Evolutionary conservation across 768 basidiomycete species (phyloP).

Genomic region (Crepidotus variabilis): DNA sequence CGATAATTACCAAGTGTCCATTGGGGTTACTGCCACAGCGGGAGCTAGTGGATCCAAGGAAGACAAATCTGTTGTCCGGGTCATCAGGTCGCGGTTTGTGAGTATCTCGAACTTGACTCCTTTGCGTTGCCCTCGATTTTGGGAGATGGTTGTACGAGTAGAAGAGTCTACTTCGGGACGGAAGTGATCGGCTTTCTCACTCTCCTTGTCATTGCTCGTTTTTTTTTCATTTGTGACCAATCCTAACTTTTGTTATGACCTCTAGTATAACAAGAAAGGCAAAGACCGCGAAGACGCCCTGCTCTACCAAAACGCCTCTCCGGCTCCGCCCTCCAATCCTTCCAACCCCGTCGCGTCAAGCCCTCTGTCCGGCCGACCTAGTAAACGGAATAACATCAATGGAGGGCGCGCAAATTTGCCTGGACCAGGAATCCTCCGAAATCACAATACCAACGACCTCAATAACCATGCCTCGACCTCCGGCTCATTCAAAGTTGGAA

Average conservation of each 20-base stretch:
- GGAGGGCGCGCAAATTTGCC: not conserved
- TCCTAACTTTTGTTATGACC: not conserved
- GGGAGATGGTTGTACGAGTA: too few species aligned
- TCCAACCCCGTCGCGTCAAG: slow-evolving; percentile 16
- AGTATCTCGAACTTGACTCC: slow-evolving; percentile 12
- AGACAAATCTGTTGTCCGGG: slow-evolving; percentile 49
- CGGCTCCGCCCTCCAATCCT: slow-evolving; percentile 1
- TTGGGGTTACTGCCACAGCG: slow-evolving; percentile 15
- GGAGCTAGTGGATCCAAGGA: slow-evolving; percentile 16
- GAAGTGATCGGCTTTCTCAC: too few species aligned
- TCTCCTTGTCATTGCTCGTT: too few species aligned
- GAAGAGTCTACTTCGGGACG: too few species aligned
- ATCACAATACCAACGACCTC: slow-evolving; percentile 14
- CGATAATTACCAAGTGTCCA: slow-evolving; percentile 27
- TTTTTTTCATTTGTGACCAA: not conserved
- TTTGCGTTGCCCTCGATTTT: not conserved
- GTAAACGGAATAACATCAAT: not conserved
- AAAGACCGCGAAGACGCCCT: slow-evolving; percentile 45
- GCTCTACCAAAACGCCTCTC: slow-evolving; percentile 4
- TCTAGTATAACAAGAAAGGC: slow-evolving; percentile 57
- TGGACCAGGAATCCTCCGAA: slow-evolving; percentile 24
- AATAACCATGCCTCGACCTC: slow-evolving; percentile 7
- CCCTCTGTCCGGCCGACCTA: slow-evolving; percentile 8
- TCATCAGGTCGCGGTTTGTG: slow-evolving; percentile 61
- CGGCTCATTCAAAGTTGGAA: not conserved